Conservation (phyloP, 2,329 filamentous ascomycete species). For the Ophiostoma triangulosporum region DNA sequence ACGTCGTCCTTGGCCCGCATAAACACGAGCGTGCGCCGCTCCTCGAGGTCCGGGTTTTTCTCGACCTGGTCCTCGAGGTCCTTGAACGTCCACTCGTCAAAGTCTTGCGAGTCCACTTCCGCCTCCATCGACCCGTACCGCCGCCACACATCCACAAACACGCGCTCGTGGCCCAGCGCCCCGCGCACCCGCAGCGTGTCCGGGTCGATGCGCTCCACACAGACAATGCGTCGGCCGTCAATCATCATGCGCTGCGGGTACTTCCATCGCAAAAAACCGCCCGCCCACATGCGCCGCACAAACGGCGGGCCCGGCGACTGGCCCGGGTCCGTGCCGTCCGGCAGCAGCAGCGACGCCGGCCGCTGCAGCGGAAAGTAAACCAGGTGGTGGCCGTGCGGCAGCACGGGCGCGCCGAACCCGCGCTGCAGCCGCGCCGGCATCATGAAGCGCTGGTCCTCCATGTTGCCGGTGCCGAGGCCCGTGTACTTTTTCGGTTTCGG, state of each 20-base stretch:
- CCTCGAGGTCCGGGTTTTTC: slow-evolving; percentile 24
- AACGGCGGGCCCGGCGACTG: slow-evolving; percentile 65
- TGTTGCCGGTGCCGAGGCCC: neutral
- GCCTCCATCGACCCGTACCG: slow-evolving; percentile 6
- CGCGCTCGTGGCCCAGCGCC: slow-evolving; percentile 25
- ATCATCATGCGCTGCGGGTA: slow-evolving; percentile 19
- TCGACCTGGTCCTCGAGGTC: slow-evolving; percentile 8
- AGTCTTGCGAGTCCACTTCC: neutral
- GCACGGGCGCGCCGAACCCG: slow-evolving; percentile 7
- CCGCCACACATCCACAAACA: slow-evolving; percentile 39
- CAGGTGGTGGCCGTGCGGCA: slow-evolving; percentile 64
- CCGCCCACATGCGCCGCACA: slow-evolving; percentile 75
- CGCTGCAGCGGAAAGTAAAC: slow-evolving; percentile 73
- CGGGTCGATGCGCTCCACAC: slow-evolving; percentile 26
- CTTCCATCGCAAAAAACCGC: slow-evolving; percentile 45
- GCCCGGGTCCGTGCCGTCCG: slow-evolving; percentile 72
- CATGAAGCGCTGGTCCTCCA: neutral
- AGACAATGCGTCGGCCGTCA: slow-evolving; percentile 27
- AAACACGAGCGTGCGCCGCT: slow-evolving; percentile 40
- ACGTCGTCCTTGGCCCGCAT: slow-evolving; percentile 24
- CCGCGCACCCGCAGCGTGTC: slow-evolving; percentile 12
- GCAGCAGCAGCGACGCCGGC: slow-evolving; percentile 46
- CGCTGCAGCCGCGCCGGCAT: neutral
- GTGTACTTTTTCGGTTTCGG: neutral
- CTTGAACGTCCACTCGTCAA: slow-evolving; percentile 2